Percentiles rank a stretch among this genome's conserved stretches.
These are phyloP conservation scores for Trypanosoma rangeli DNA, from an alignment of 208 protist genomes.

Conservation along the genomic window DNA sequence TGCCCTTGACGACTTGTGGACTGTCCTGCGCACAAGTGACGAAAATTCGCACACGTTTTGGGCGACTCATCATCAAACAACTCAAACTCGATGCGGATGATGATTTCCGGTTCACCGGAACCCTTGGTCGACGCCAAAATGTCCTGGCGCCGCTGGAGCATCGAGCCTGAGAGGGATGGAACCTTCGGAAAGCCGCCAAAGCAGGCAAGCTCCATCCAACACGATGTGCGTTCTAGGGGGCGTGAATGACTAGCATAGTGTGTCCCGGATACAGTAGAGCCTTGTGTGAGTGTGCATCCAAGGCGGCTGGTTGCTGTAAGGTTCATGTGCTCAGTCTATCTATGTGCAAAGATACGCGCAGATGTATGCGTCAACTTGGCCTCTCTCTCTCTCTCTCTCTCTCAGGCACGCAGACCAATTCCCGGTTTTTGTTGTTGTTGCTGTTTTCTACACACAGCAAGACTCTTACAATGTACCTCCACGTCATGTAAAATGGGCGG, in stretches of 20 bases:
- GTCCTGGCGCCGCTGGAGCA: slow-evolving; percentile 48
- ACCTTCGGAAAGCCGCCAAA: slow-evolving; percentile 59
- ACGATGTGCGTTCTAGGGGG: slow-evolving; percentile 37
- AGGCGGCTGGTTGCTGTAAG: slow-evolving; percentile 44
- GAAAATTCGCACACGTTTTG: slow-evolving; percentile 77
- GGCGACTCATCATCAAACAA: slow-evolving; percentile 84
- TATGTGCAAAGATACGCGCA: background rate
- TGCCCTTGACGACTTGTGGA: slow-evolving; percentile 33
- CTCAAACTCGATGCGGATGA: slow-evolving; percentile 66
- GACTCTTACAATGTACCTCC: background rate
- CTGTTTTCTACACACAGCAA: background rate
- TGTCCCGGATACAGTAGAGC: slow-evolving; percentile 44
- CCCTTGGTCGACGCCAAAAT: slow-evolving; percentile 47
- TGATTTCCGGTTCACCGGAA: slow-evolving; percentile 33
- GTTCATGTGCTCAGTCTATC: slow-evolving; percentile 4
- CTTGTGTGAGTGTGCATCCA: slow-evolving; percentile 51
- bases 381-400: background rate
- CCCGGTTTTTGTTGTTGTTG: background rate
- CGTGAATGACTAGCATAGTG: slow-evolving; percentile 62
- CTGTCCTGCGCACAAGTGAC: slow-evolving; percentile 55
- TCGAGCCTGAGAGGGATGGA: slow-evolving; percentile 67
- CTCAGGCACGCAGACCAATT: background rate
- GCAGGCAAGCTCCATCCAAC: slow-evolving; percentile 80
- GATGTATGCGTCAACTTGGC: background rate
- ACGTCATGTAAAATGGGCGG: background rate